phyloP scores from a whole-genome alignment of 345 rosid genomes.

The Brassica rapa region DNA sequence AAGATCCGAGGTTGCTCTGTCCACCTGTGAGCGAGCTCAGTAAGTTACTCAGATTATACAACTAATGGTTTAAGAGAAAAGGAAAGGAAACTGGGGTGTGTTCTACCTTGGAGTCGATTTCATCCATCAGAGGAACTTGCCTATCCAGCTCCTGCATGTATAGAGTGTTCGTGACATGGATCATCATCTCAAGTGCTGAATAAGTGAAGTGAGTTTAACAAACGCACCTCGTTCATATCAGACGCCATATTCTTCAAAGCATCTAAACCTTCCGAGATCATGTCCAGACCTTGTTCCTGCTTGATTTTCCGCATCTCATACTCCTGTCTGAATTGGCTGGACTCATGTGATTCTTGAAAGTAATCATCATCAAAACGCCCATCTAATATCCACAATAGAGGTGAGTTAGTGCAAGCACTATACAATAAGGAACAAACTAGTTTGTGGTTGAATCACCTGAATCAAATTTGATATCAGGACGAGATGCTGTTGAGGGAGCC shows the following conservation, averaged over 20 bases:
- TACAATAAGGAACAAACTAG: neutral
- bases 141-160: slow-evolving; percentile 78
- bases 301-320: slow-evolving; percentile 88
- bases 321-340: slow-evolving; percentile 85
- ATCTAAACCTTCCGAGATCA: slow-evolving; percentile 65
- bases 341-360: slow-evolving; percentile 76
- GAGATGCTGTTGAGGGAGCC: slow-evolving; percentile 70
- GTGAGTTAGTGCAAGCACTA: neutral
- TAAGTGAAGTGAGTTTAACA: slow-evolving; percentile 17
- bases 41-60: slow-evolving; percentile 12
- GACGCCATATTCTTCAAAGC: slow-evolving; percentile 83
- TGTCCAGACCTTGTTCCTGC: slow-evolving; percentile 97
- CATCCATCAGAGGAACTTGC: slow-evolving; percentile 97
- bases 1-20: slow-evolving; percentile 87
- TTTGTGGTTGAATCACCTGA: slow-evolving; percentile 56
- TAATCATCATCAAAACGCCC: slow-evolving; percentile 84
- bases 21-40: slow-evolving; percentile 57
- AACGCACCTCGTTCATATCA: slow-evolving; percentile 92
- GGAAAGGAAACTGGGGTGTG: neutral
- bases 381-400: slow-evolving; percentile 45
- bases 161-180: slow-evolving; percentile 16
- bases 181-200: slow-evolving; percentile 19
- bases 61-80: slow-evolving; percentile 10
- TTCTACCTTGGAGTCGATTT: slow-evolving; percentile 85
- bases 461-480: slow-evolving; percentile 87